phyloP scores from a whole-genome alignment of 2,329 filamentous ascomycete genomes.

The Bimuria novae-zelandiae region DNA sequence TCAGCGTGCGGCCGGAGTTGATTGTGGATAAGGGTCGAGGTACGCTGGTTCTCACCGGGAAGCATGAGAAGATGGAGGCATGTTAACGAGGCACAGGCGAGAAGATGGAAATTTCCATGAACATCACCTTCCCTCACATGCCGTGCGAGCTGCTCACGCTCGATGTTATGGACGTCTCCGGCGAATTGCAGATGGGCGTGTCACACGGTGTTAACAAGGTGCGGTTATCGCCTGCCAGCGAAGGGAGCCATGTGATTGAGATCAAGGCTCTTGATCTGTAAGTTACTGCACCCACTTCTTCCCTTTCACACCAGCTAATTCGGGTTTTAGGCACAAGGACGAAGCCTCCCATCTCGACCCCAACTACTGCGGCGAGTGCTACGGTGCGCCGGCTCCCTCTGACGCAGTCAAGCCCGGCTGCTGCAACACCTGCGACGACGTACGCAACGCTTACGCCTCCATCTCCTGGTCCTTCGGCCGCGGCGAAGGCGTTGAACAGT shows the following conservation, averaged over 20 bases:
- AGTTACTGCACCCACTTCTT: slow-evolving; percentile 11
- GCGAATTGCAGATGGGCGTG: slow-evolving; percentile 93
- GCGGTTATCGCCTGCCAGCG: slow-evolving; percentile 70
- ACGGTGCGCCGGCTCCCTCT: slow-evolving; percentile 76
- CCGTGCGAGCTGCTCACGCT: slow-evolving; percentile 95
- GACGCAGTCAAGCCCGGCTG: slow-evolving; percentile 81
- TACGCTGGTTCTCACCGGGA: slow-evolving; percentile 47
- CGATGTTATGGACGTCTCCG: slow-evolving; percentile 98
- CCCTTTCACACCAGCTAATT: slow-evolving; percentile 11
- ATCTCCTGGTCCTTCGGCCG: slow-evolving; percentile 92
- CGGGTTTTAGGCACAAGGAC: slow-evolving; percentile 61
- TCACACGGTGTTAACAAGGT: slow-evolving; percentile 93
- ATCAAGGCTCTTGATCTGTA: slow-evolving; percentile 46
- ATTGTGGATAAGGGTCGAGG: slow-evolving; percentile 96
- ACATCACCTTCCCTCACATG: slow-evolving; percentile 91
- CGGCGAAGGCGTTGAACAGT: slow-evolving; percentile 93
- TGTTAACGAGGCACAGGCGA: slow-evolving; percentile 64
- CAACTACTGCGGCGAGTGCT: slow-evolving; percentile 90
- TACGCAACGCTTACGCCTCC: slow-evolving; percentile 88
- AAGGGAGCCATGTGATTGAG: slow-evolving; percentile 67
- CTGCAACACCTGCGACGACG: slow-evolving; percentile 97
- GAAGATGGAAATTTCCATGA: slow-evolving; percentile 98
- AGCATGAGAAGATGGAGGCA: background rate
- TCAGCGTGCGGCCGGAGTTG: slow-evolving; percentile 87
- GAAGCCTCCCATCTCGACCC: slow-evolving; percentile 82